Conservation (phyloP, 345 rosid species). For the Leavenworthia alabamica region DNA sequence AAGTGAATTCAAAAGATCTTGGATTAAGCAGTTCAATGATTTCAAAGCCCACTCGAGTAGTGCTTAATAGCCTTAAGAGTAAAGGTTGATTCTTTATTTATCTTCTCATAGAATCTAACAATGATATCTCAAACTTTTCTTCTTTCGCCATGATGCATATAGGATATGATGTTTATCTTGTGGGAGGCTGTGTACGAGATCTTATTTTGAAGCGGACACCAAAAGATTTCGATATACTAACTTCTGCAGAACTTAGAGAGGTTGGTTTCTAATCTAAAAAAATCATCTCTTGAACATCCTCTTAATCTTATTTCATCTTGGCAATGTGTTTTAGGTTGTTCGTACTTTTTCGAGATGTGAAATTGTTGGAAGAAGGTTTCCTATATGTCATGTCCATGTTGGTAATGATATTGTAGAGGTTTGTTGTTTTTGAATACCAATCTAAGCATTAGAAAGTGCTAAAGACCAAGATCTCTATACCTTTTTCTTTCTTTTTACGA, state of each 20-base stretch:
- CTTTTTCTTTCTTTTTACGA: not conserved
- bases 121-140: no score
- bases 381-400: slow-evolving; percentile 57
- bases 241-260: slow-evolving; percentile 75
- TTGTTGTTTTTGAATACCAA: not conserved
- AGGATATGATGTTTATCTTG: slow-evolving; percentile 86
- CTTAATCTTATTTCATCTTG: not conserved
- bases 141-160: not conserved
- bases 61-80: no score
- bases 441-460: not conserved
- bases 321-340: slow-evolving; percentile 31
- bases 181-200: slow-evolving; percentile 91
- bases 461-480: not conserved
- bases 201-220: slow-evolving; percentile 73
- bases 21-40: no score
- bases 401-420: slow-evolving; percentile 46
- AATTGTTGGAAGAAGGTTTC: slow-evolving; percentile 50
- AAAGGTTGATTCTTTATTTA: no score
- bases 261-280: slow-evolving; percentile 31
- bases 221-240: slow-evolving; percentile 73
- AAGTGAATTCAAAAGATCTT: no score
- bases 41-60: no score
- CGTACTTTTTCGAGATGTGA: slow-evolving; percentile 39
- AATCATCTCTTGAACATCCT: not conserved
- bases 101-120: no score